Percentiles rank a stretch among this genome's conserved stretches.
These are phyloP conservation scores for Mallotus repandus DNA, from an alignment of 441 rosid genomes.

Conservation along the genomic window DNA sequence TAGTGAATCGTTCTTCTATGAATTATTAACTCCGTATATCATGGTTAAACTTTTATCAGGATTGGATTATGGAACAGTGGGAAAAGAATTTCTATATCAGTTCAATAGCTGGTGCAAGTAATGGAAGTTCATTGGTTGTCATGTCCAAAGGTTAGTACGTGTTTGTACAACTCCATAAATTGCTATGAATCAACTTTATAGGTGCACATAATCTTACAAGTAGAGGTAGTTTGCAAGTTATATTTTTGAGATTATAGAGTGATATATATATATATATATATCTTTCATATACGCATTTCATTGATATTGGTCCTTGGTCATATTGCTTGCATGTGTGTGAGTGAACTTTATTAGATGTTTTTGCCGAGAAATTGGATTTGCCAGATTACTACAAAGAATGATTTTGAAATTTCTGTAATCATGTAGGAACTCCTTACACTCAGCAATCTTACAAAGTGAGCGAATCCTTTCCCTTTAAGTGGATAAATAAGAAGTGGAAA, in stretches of 20 bases:
- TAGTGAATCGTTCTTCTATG: not conserved
- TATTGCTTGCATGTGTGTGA: no score
- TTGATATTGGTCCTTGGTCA: no score
- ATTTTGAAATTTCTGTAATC: slow-evolving; percentile 22
- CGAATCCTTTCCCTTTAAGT: slow-evolving; percentile 77
- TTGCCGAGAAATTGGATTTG: no score
- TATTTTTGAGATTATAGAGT: no score
- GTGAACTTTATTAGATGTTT: no score
- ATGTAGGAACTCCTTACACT: slow-evolving; percentile 68
- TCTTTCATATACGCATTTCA: no score
- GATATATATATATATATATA: no score
- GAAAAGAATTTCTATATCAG: slow-evolving; percentile 78
- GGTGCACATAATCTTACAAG: not conserved
- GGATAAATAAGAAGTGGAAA: slow-evolving; percentile 90
- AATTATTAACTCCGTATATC: slow-evolving; percentile 14
- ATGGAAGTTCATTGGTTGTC: slow-evolving; percentile 78
- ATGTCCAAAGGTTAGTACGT: slow-evolving; percentile 69
- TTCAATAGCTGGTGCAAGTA: slow-evolving; percentile 73
- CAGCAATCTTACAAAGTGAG: slow-evolving; percentile 89
- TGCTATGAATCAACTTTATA: no score
- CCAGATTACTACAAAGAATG: not conserved
- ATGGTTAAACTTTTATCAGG: slow-evolving; percentile 35
- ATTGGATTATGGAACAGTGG: slow-evolving; percentile 92
- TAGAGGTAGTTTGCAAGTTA: no score
- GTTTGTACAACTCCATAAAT: not conserved